Evolutionary conservation across 148 eudicot genomes (phyloP).

Genomic region (Rhododendron molle): DNA sequence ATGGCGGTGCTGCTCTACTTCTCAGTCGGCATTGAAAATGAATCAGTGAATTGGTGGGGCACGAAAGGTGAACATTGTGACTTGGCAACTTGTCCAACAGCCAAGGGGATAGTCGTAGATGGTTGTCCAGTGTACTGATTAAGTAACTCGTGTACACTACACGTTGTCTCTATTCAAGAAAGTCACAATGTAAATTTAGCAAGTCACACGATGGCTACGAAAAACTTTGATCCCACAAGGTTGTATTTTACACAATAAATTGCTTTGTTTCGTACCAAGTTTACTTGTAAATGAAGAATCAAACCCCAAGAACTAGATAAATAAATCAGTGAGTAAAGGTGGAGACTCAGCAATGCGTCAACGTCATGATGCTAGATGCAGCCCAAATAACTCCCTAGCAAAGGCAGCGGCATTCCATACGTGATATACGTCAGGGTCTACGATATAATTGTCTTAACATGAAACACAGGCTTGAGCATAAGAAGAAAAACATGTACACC

Average conservation of each 20-base stretch:
- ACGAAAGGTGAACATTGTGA: conserved; percentile 82
- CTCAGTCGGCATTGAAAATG: conserved; percentile 62
- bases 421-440: background rate
- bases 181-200: background rate
- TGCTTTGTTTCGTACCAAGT: background rate
- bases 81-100: conserved; percentile 83
- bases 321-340: background rate
- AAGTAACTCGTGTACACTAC: conserved; percentile 18
- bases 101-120: conserved; percentile 67
- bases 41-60: conserved; percentile 80
- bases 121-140: conserved; percentile 56
- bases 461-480: background rate
- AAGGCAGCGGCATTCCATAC: background rate
- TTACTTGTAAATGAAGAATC: background rate
- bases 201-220: background rate
- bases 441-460: background rate
- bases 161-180: background rate
- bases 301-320: no score
- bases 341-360: background rate
- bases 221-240: background rate
- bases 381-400: background rate
- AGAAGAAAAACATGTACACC: background rate
- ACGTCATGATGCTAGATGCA: no score
- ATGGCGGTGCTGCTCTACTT: conserved; percentile 88
- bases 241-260: background rate